A percentile compares a stretch with the other conserved stretches of the same genome.
These are phyloP conservation scores for Aspergillus sp. DNA, from an alignment of 2,329 filamentous ascomycete genomes.

Conservation along the genomic window DNA sequence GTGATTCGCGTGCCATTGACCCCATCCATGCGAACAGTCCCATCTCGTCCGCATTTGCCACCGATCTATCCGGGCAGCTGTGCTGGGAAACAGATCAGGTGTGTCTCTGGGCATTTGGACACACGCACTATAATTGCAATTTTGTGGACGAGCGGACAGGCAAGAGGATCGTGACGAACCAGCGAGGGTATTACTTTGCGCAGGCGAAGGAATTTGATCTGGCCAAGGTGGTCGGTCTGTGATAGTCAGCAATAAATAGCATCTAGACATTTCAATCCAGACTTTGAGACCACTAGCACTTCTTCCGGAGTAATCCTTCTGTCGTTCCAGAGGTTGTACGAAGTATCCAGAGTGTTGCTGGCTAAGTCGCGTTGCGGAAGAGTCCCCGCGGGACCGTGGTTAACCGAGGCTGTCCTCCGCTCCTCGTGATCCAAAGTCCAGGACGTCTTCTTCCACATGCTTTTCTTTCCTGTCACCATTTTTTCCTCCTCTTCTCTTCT, in stretches of 20 bases:
- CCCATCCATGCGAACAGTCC: constrained; percentile 25
- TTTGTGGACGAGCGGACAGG: constrained; percentile 24
- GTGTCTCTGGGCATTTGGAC: constrained; percentile 41
- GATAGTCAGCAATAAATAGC: not conserved
- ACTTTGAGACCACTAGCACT: too few species aligned
- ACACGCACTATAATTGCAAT: constrained; percentile 42
- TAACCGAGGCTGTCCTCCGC: constrained; percentile 13
- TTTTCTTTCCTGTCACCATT: not conserved
- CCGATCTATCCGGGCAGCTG: constrained; percentile 31
- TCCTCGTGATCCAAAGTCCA: constrained; percentile 4
- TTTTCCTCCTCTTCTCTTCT: constrained; percentile 8
- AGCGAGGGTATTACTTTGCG: constrained; percentile 35
- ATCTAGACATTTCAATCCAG: not conserved
- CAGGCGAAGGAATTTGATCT: constrained; percentile 30
- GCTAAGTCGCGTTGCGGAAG: constrained; percentile 1
- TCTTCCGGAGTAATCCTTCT: too few species aligned
- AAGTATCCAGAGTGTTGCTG: not conserved
- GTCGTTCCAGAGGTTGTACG: too few species aligned
- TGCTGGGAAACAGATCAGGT: constrained; percentile 35
- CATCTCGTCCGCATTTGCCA: constrained; percentile 34
- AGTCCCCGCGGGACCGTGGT: constrained; percentile 4
- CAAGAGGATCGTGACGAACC: constrained; percentile 34
- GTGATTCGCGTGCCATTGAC: constrained; percentile 19
- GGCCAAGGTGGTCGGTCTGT: constrained; percentile 18
- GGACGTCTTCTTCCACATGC: not conserved